Base-by-base conservation (phyloP, 768 basidiomycete species). In the Cystofilobasidium ferigula region DNA sequence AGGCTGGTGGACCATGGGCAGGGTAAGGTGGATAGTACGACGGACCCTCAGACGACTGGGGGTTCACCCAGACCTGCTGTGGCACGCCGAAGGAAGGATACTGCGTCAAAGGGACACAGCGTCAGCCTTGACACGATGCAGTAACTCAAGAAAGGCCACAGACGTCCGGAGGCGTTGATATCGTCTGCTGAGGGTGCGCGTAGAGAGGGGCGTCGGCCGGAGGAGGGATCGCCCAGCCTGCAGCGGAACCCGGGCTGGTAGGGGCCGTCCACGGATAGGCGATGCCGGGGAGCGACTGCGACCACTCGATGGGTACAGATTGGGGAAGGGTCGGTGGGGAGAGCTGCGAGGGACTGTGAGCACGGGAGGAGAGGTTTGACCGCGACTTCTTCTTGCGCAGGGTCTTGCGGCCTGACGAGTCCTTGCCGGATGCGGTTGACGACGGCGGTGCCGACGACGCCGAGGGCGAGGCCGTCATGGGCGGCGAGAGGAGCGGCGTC, bases 181-280 rank as follows among this genome's bases (percentile, higher is more conserved):
- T 9, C 9, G 40, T 3, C 7, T 6, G 40, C 5, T 42, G 40
- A 3, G 47, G 47, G 22, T 48, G 47, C 10, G 8, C n/a, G 47
- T 13, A 24, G 14, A 13, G 24, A 3, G 3, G 20, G 13, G 48
- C 61, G 61, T 53, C 38, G 35, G 48, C 61, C 9, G 61, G 47
- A n/a, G 34, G 35, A 28, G 61, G 61, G 47, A 62, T 36, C 35
- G 18, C 32, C 61, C 61, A 62, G n/a, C n/a, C n/a, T n/a, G n/a
- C n/a, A n/a, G n/a, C n/a, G n/a, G n/a, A n/a, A n/a, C n/a, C n/a
- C n/a, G 22, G 32, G 22, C 47, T 62, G 61, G 22, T 14, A 7
- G 28, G 32, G 42, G 18, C 14, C 32, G 20, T 48, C 9, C 45
- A 9, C 38, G 38, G 38, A 40, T 40, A 40, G 45, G 45, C 24